Evolutionary conservation across 2,329 filamentous ascomycete genomes (phyloP), one percentile per base, ranked within the genome.

Genomic region (Talaromyces sp.): DNA sequence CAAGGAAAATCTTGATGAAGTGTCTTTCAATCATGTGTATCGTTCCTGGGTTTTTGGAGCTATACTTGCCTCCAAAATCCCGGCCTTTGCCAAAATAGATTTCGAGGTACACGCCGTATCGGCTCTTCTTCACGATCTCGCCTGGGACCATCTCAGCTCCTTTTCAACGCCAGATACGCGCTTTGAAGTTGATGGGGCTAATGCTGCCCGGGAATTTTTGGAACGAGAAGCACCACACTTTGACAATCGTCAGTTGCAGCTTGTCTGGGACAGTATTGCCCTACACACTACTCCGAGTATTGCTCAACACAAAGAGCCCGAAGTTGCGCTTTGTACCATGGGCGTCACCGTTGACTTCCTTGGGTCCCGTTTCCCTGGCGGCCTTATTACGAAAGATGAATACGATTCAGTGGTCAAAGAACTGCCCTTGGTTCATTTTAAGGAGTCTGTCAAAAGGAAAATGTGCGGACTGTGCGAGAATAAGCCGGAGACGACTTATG

Each of bases 161-260:
- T 60, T 78, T 9, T 63, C 80, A 17, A 78, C 76, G 44, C 54
- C 65, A 1, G 79, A 82, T 68, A 78, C 78, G 30, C 75, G 80
- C 9, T 83, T 83, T 67, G 81, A 84, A 63, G 78, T 83, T 27
- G 81, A 83, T 65, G 77, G 80, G 15, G 81, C 80, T 9, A 75
- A 79, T 59, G 77, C 73, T 2, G 78, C 80, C 1, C n/a, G 44
- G n/a, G 11, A 19, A 9, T 13, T 53, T 53, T 22, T 53, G 7
- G 13, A 30, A 9, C 49, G 15, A 17, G 49, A 27, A 27, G 49
- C 44, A 27, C 44, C 19, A 27, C 44, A 51, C 4, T 51, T 51
- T 27, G 44, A 11, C 19, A 11, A 13, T 51, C 44, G 49, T 27
- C 49, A 19, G 15, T 27, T 17, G 13, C 27, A 53, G 49, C 49